A percentile compares a stretch with the other conserved stretches of the same genome.
Evolutionary conservation across 2,329 filamentous ascomycete genomes (phyloP).

Genomic region (Cadophora sp.): DNA sequence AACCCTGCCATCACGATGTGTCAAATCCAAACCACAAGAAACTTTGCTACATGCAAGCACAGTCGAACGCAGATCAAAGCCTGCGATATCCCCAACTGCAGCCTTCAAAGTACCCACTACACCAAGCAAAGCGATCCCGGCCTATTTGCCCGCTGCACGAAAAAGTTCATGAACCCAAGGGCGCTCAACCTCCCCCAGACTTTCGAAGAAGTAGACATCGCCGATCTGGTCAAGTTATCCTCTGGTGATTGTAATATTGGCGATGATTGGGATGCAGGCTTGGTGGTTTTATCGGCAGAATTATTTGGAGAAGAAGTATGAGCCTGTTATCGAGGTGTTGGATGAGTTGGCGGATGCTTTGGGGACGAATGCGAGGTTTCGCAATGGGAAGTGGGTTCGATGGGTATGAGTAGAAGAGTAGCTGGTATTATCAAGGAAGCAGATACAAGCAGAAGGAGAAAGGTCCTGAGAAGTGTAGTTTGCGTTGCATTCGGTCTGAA

Average conservation of each 20-base stretch:
- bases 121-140: not conserved
- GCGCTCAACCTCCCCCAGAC: not conserved
- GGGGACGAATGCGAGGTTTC: not conserved
- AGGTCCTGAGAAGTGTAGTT: too few species aligned
- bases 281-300: not conserved
- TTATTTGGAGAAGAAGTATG: conserved; percentile 1
- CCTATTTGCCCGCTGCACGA: not conserved
- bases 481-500: too few species aligned
- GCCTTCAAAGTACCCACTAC: not conserved
- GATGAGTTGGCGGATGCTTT: not conserved
- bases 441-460: too few species aligned
- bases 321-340: not conserved
- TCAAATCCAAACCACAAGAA: not conserved
- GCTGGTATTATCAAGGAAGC: too few species aligned
- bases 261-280: not conserved
- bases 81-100: not conserved
- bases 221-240: not conserved
- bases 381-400: not conserved
- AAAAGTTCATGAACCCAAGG: not conserved
- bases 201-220: not conserved
- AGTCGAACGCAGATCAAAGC: not conserved
- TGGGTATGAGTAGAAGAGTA: too few species aligned
- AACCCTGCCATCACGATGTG: not conserved
- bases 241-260: not conserved
- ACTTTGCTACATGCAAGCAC: not conserved